A percentile compares a stretch with the other conserved stretches of the same genome.
phyloP scores from a whole-genome alignment of 129 eudicot genomes.

The Cynara cardunculus region DNA sequence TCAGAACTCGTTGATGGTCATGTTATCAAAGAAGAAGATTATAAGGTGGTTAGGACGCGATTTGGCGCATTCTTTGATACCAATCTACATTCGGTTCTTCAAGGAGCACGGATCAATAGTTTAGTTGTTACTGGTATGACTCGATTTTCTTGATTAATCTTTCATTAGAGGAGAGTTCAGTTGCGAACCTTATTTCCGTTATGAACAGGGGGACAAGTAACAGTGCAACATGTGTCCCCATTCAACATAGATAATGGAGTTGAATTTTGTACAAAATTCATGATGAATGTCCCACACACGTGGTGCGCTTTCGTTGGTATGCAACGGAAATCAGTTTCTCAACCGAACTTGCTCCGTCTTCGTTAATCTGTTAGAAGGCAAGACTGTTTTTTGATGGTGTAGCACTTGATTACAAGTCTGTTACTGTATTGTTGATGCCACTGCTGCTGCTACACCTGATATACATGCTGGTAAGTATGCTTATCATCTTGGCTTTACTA shows the following conservation, averaged over 20 bases:
- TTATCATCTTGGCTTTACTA: neutral
- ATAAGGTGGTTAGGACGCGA: slow-evolving; percentile 84
- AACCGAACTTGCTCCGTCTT: no score
- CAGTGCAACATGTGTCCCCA: no score
- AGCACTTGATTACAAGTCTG: slow-evolving; percentile 32
- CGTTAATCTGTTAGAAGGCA: slow-evolving; percentile 22
- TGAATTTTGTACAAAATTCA: no score
- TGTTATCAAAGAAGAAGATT: slow-evolving; percentile 63
- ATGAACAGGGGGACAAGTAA: no score
- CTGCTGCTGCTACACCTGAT: slow-evolving; percentile 45
- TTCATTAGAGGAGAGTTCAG: neutral
- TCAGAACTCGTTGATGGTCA: slow-evolving; percentile 82
- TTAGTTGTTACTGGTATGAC: slow-evolving; percentile 60
- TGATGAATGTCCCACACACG: no score
- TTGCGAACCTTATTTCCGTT: no score
- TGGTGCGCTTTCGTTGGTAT: no score
- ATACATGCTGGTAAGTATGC: slow-evolving; percentile 41
- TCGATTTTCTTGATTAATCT: slow-evolving; percentile 1
- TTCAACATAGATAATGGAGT: no score
- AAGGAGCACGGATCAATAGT: slow-evolving; percentile 54
- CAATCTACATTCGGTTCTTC: slow-evolving; percentile 73
- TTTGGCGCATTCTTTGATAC: slow-evolving; percentile 90
- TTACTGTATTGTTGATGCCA: slow-evolving; percentile 40
- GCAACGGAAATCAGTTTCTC: neutral
- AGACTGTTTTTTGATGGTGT: slow-evolving; percentile 41